A percentile compares a stretch with the other conserved stretches of the same genome.
Conservation (phyloP, 345 rosid species). For the Acer yangbiense region DNA sequence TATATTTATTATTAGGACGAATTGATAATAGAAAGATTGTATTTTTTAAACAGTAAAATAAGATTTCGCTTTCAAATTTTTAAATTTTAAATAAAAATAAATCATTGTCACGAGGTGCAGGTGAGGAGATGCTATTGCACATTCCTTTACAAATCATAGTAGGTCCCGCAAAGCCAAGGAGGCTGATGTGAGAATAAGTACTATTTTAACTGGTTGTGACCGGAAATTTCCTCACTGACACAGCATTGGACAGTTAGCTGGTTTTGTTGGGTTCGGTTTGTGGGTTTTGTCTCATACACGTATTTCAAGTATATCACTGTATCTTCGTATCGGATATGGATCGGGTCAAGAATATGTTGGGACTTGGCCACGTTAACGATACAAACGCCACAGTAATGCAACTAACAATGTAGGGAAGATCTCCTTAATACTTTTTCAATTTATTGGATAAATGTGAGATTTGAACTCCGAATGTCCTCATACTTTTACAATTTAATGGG, state of each 20-base stretch:
- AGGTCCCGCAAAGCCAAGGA: not conserved
- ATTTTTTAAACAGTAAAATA: no score
- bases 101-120: not conserved
- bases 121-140: not conserved
- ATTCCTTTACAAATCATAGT: not conserved
- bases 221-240: not conserved
- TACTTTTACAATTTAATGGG: no score
- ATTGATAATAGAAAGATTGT: no score
- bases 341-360: no score
- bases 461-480: accelerated
- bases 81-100: not conserved
- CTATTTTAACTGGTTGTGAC: not conserved
- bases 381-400: no score
- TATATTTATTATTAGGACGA: no score
- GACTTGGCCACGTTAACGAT: no score
- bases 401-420: no score
- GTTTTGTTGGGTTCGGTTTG: not conserved
- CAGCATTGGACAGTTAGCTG: constrained; percentile 13
- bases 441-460: no score
- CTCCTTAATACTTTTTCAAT: no score
- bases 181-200: not conserved
- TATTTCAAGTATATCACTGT: no score
- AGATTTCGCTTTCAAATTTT: not conserved
- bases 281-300: not conserved
- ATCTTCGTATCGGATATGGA: no score